Base-by-base conservation (phyloP, 23 red algal genomes). In the Pyropia haitanensis region DNA sequence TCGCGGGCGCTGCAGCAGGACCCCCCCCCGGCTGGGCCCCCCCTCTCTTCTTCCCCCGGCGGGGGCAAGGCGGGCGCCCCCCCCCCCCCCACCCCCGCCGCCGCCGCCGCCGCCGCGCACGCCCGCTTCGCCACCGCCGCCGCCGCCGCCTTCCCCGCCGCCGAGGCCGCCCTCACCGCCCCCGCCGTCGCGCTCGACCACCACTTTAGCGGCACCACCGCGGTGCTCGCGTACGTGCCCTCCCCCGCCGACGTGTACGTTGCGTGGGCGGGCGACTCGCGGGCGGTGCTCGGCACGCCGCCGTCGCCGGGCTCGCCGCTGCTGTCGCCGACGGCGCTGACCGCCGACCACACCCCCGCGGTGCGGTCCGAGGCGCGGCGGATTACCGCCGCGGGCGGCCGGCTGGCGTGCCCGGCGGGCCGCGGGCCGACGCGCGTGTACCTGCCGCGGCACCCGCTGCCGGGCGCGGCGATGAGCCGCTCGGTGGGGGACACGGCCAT, bases 391-490 rank as follows among this genome's bases (percentile, higher is more conserved):
- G 68, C 66, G 18, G 94, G 94, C n/a, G 94, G 85, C 6, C 80
- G 85, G 18, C 65, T 98, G 5, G 88, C 79, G 31, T 98, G 94
- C 80, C 69, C 88, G 44, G 68, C 80, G 54, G 72, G 75, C 46
- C 62, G 83, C 13, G 94, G 94, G 24, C 94, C 94, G 71, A 58
- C 77, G 64, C 66, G 94, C 4, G 94, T 98, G 5, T 98, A 86
- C 86, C 50, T 98, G 54, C 80, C 94, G 0, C 61, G 78, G 17
- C 78, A 89, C 20, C 82, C 86, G 86, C 8, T 91, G 12, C 94
- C 94, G 3, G 94, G 94, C 7, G 61, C 91, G 27, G 94, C 94
- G 10, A 98, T 98, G 94, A 98, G 75, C 33, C 85, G 94, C 26
- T 91, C 85, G 23, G 59, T 98, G 48, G 94, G 94, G 18, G 94